Evolutionary conservation across 257 asterid species (phyloP), one percentile per base, ranked within the genome.

Genomic region (Voacanga thouarsii): DNA sequence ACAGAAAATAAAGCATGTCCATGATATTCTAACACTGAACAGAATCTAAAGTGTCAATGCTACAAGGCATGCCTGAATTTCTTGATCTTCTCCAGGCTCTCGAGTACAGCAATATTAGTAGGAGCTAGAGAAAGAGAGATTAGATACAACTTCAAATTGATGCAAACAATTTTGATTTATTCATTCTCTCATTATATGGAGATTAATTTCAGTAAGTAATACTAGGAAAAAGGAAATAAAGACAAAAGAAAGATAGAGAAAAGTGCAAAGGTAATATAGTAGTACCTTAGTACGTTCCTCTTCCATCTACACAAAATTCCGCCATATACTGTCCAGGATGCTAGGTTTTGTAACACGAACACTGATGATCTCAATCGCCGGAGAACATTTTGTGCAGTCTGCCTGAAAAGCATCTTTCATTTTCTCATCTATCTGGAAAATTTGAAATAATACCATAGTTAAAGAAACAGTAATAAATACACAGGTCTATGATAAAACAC

Each of bases 401-500:
- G 92, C 88, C 86, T 96, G 99, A 90, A 96, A 98, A 63, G 97
- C 93, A 83, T 96, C 99, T 88, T 90, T 96, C 99, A 93, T 96
- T 87, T 90, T 92, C 49, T 96, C 99, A 81, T 93, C 99, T 61
- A 96, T 93, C 99, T 96, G 91, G 76, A 86, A 84, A 63, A 59
- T 59, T 75, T 33, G 11, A 72, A 75, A 70, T 9, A 51, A 12
- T 49, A 23, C 15, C 51, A 18, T 21, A 33, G 43, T 71, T 8
- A 77, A 57, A 33, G 4, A 68, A 59, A n/a, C 30, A 56, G 6
- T 53, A 16, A 74, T 11, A 53, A 43, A 71, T 59, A 12, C 65
- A 79, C 19, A n/a, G n/a, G 28, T 23, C 33, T 39, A 11, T 6
- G 43, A 24, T 18, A 71, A 55, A 21, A 19, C 33, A 69, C 24